Percentiles rank a stretch among this genome's conserved stretches.
Conservation (phyloP, 805 yeast genomes). For the Tetrapisispora arboricola region DNA sequence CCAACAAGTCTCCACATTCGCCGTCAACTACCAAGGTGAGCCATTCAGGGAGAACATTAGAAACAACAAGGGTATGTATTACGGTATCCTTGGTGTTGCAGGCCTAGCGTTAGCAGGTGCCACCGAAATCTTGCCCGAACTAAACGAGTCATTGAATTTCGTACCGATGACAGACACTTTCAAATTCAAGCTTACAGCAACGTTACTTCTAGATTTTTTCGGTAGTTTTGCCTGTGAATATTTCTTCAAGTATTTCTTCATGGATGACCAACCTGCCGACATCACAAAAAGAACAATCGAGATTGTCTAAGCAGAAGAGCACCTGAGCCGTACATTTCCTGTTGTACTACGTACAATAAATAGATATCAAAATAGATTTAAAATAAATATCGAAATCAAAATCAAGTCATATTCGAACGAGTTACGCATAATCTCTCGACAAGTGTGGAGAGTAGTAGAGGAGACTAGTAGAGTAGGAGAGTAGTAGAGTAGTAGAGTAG, state of each 20-base stretch:
- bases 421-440: too few species aligned
- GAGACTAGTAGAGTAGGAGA: too few species aligned
- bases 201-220: conserved; percentile 66
- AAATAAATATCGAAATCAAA: too few species aligned
- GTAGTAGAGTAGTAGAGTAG: too few species aligned
- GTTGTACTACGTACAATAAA: too few species aligned
- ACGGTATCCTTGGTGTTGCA: conserved; percentile 86
- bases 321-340: too few species aligned
- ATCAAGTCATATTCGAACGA: too few species aligned
- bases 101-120: conserved; percentile 83
- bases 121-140: conserved; percentile 88
- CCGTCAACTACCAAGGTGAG: conserved; percentile 93
- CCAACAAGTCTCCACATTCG: conserved; percentile 95
- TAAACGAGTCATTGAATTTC: conserved; percentile 84
- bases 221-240: conserved; percentile 71
- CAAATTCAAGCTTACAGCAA: conserved; percentile 64
- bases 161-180: conserved; percentile 73
- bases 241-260: conserved; percentile 71
- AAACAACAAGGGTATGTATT: conserved; percentile 94
- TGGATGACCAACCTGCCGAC: conserved; percentile 88
- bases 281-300: conserved; percentile 43
- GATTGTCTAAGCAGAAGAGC: too few species aligned
- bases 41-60: conserved; percentile 88
- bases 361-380: too few species aligned
- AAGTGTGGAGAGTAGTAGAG: too few species aligned